Conservation (phyloP, 2,329 filamentous ascomycete genomes). For the Colletotrichum eleusines region DNA sequence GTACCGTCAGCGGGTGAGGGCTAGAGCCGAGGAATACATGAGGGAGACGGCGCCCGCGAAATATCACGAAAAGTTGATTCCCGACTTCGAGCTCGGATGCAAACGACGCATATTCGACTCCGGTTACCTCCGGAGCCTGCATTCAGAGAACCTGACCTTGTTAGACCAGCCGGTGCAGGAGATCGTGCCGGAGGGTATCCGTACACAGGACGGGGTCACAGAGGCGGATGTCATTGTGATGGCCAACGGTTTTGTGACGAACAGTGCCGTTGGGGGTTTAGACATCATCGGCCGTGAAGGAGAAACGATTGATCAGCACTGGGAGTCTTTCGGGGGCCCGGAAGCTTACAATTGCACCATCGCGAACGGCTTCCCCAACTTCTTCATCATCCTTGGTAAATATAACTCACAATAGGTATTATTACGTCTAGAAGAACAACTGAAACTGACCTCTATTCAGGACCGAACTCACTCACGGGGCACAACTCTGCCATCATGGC, state of each 20-base stretch:
- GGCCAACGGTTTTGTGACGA: slow-evolving; percentile 71
- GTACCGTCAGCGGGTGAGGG: slow-evolving; percentile 54
- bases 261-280: slow-evolving; percentile 65
- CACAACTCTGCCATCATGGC: slow-evolving; percentile 72
- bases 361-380: slow-evolving; percentile 73
- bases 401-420: neutral
- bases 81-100: slow-evolving; percentile 72
- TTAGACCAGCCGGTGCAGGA: slow-evolving; percentile 63
- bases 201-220: slow-evolving; percentile 53
- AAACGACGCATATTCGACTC: slow-evolving; percentile 73
- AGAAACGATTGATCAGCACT: slow-evolving; percentile 65
- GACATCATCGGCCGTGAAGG: slow-evolving; percentile 64
- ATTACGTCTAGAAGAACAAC: neutral
- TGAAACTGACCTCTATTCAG: slow-evolving; percentile 40
- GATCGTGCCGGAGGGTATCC: slow-evolving; percentile 57
- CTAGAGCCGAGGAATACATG: slow-evolving; percentile 56
- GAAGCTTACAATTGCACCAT: slow-evolving; percentile 71
- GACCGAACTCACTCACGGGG: slow-evolving; percentile 73
- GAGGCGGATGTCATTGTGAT: slow-evolving; percentile 71
- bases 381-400: slow-evolving; percentile 69
- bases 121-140: slow-evolving; percentile 65
- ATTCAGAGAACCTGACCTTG: slow-evolving; percentile 59
- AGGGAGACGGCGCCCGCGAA: slow-evolving; percentile 63
- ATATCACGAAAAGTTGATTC: slow-evolving; percentile 72
- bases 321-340: slow-evolving; percentile 69